Percentiles rank a stretch among this genome's conserved stretches.
Evolutionary conservation across 352 stramenopile species (phyloP).

Genomic region (Stramenopiles sp.): DNA sequence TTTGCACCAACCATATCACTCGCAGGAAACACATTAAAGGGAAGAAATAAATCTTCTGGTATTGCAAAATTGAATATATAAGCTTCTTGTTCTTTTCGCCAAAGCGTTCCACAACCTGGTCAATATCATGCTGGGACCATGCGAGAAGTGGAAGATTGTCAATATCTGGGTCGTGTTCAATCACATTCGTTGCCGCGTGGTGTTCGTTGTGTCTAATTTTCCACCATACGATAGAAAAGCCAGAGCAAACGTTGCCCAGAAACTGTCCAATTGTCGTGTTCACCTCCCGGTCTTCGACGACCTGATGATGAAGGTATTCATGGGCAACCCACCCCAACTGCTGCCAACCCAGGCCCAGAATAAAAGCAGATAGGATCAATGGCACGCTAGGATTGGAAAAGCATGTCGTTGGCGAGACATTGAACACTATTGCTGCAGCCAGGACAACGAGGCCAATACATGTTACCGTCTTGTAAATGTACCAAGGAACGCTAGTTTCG

Average conservation of each 20-base stretch:
- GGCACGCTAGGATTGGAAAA: slow-evolving; percentile 47
- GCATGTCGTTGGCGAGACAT: too few species aligned
- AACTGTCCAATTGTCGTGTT: slow-evolving; percentile 75
- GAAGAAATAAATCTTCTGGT: too few species aligned
- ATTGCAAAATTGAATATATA: too few species aligned
- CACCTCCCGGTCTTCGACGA: slow-evolving; percentile 77
- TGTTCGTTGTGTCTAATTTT: slow-evolving; percentile 98
- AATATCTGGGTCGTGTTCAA: slow-evolving; percentile 90
- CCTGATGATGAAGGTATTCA: slow-evolving; percentile 91
- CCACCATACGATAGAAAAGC: slow-evolving; percentile 73
- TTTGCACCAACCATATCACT: too few species aligned
- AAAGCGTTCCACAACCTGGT: slow-evolving; percentile 19
- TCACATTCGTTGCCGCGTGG: slow-evolving; percentile 89
- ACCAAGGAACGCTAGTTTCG: slow-evolving; percentile 68
- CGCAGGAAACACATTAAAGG: too few species aligned
- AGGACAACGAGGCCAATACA: slow-evolving; percentile 67
- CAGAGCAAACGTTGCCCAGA: slow-evolving; percentile 88
- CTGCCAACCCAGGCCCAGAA: slow-evolving; percentile 94
- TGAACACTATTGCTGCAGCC: slow-evolving; percentile 61
- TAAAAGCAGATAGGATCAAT: slow-evolving; percentile 64
- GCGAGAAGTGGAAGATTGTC: slow-evolving; percentile 94
- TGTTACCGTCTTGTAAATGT: slow-evolving; percentile 79
- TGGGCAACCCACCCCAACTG: slow-evolving; percentile 92
- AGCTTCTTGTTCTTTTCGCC: too few species aligned
- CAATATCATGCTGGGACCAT: slow-evolving; percentile 85